Percentiles rank a stretch among this genome's conserved stretches.
Conservation (phyloP, 345 rosid genomes). For the Ailanthus altissimus region DNA sequence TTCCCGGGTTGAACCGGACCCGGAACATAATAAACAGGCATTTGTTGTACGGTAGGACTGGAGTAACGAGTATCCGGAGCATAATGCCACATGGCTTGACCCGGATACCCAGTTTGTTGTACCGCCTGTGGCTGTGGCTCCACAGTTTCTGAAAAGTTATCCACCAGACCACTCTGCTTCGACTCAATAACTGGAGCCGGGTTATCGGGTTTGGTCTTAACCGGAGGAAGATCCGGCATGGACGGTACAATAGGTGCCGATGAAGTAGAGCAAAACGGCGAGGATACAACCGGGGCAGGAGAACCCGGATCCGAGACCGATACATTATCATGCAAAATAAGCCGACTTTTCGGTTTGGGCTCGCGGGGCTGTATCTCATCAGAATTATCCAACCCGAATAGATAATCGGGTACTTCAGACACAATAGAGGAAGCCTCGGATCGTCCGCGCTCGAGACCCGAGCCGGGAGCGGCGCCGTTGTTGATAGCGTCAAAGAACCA, state of each 20-base stretch:
- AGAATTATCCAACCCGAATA: conserved; percentile 77
- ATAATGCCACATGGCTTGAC: conserved; percentile 61
- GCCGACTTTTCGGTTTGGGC: conserved; percentile 45
- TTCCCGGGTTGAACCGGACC: conserved; percentile 47
- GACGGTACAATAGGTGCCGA: conserved; percentile 52
- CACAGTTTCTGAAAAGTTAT: conserved; percentile 21
- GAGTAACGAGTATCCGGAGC: conserved; percentile 55
- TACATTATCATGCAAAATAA: conserved; percentile 47
- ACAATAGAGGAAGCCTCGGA: conserved; percentile 86
- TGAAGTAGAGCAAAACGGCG: conserved; percentile 69
- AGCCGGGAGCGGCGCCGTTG: conserved; percentile 34
- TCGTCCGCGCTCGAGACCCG: conserved; percentile 66
- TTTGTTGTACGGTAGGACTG: conserved; percentile 41
- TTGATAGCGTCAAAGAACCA: conserved; percentile 95
- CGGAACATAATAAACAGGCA: conserved; percentile 71
- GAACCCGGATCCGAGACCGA: conserved; percentile 89
- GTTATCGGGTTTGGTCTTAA: conserved; percentile 61
- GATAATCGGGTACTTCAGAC: conserved; percentile 88
- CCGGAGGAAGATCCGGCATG: conserved; percentile 73
- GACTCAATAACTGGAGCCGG: conserved; percentile 34
- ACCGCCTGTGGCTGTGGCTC: conserved; percentile 42
- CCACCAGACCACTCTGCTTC: conserved; percentile 26
- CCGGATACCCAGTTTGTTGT: conserved; percentile 47
- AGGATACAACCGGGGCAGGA: conserved; percentile 69
- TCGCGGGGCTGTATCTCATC: conserved; percentile 67